Percentiles rank a stretch among this genome's conserved stretches.
These are phyloP conservation scores for Ceratocystis cubensis DNA, from an alignment of 2,329 filamentous ascomycete species.

Conservation along the genomic window DNA sequence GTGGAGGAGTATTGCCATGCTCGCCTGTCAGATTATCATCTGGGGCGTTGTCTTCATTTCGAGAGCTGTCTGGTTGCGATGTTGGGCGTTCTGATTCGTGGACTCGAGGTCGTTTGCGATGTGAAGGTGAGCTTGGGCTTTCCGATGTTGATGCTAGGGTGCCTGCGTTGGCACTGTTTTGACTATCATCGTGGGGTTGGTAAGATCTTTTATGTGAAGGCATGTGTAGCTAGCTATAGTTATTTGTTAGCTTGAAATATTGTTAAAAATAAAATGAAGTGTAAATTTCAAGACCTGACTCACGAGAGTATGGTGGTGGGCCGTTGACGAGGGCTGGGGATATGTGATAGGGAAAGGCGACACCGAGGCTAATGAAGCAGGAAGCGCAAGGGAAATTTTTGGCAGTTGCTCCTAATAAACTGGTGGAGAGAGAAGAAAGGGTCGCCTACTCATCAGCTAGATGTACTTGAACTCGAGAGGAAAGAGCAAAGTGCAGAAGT, in stretches of 20 bases:
- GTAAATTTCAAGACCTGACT: background rate
- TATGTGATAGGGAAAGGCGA: no score
- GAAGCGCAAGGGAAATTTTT: no score
- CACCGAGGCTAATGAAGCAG: no score
- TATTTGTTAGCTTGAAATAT: background rate
- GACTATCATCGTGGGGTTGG: constrained; percentile 20
- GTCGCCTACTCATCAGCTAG: background rate
- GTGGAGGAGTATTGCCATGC: constrained; percentile 31
- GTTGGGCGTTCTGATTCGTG: background rate
- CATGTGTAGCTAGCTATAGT: background rate
- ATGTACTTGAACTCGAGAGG: background rate
- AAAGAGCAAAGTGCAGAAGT: background rate
- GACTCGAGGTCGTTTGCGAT: constrained; percentile 4
- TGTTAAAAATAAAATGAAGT: background rate
- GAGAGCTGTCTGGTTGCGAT: background rate
- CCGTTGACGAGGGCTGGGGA: no score
- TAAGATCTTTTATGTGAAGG: constrained; percentile 6
- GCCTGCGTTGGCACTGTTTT: background rate
- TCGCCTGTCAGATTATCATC: constrained; percentile 28
- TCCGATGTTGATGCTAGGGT: background rate
- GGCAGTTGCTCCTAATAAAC: no score
- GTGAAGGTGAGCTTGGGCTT: background rate
- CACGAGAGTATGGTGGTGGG: background rate
- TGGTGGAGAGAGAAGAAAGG: background rate
- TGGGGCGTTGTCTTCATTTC: constrained; percentile 20